Evolutionary conservation across 108 stramenopile genomes (phyloP), one percentile per base, ranked within the genome.

Genomic region (Thalassiosira profunda): DNA sequence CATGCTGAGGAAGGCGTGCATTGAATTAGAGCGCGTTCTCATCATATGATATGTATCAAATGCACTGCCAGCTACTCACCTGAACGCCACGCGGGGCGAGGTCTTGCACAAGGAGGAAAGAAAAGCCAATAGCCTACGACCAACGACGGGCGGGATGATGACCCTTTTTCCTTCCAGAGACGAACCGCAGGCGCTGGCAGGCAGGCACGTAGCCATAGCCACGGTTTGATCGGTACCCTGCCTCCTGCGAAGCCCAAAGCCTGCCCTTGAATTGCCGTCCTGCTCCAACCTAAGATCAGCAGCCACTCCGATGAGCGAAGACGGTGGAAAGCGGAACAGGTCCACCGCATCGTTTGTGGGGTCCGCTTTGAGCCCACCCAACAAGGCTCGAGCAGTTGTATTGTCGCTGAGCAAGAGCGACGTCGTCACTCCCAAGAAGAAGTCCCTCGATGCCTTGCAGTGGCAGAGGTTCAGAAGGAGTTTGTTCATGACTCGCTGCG

Each of bases 141-240:
- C 85, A n/a, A 92, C 90, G 10, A 90, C 82, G 11, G 90, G 84
- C 15, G 94, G 92, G 12, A 93, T n/a, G n/a, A n/a, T n/a, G n/a
- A n/a, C n/a, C n/a, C n/a, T 70, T 29, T 54, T 58, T 29, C 71
- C 46, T 12, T 72, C 67, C 21, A 67, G 54, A 6, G 61, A 66
- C 33, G 80, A 81, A 15, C 89, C 86, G 28, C 68, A 53, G 9
- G 86, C 68, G 40, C 76, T 86, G 18, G 75, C 66, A 30, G 94
- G 94, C n/a, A 96, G 38, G 49, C 86, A 90, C 5, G 84, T 79
- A n/a, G 94, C 90, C 26, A 91, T 82, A 11, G 87, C 79, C 29
- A 79, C 73, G 12, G 87, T 84, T 23, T 80, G 74, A 46, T 80
- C 81, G 26, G 38, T 53, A 28, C 76, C 71, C 44, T 76, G 76